Evolutionary conservation across 106 monocot genomes (phyloP).

Genomic region (Acanthochlamys bracteata): DNA sequence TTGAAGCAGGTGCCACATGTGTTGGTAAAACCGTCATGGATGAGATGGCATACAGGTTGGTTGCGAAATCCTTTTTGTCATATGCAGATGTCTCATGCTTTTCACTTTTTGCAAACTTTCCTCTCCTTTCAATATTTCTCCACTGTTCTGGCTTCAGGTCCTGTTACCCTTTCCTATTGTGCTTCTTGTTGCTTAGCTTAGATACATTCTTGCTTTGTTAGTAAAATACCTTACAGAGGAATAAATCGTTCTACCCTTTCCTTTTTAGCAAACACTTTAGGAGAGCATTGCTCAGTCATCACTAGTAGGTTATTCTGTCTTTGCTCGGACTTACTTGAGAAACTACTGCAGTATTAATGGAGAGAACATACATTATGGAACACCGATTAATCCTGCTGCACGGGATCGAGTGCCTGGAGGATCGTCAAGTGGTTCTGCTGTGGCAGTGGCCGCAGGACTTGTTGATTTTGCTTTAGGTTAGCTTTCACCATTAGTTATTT

Average conservation of each 20-base stretch:
- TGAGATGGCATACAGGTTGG: slow-evolving; percentile 94
- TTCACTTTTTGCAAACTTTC: neutral
- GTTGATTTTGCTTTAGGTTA: slow-evolving; percentile 88
- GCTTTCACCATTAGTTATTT: slow-evolving; percentile 1
- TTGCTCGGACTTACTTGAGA: too few relatives aligned
- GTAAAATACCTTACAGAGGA: too few relatives aligned
- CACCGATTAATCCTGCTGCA: slow-evolving; percentile 67
- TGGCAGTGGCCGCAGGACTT: slow-evolving; percentile 67
- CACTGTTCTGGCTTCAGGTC: neutral
- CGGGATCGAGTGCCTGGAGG: slow-evolving; percentile 77
- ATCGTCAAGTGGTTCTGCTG: slow-evolving; percentile 89
- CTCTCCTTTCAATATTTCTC: neutral
- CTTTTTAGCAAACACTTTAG: too few relatives aligned
- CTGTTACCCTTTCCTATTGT: too few relatives aligned
- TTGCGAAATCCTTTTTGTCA: neutral
- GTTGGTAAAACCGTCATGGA: slow-evolving; percentile 95
- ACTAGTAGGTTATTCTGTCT: too few relatives aligned
- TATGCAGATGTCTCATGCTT: too few relatives aligned
- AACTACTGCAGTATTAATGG: slow-evolving; percentile 53
- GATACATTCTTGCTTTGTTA: too few relatives aligned
- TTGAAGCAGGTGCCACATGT: slow-evolving; percentile 66
- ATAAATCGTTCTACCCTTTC: too few relatives aligned
- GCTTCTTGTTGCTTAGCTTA: too few relatives aligned
- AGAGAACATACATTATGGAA: slow-evolving; percentile 80
- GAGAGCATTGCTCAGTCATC: too few relatives aligned